Evolutionary conservation across 345 rosid genomes (phyloP), one percentile per base, ranked within the genome.

Genomic region (Atalantia buxifolia): DNA sequence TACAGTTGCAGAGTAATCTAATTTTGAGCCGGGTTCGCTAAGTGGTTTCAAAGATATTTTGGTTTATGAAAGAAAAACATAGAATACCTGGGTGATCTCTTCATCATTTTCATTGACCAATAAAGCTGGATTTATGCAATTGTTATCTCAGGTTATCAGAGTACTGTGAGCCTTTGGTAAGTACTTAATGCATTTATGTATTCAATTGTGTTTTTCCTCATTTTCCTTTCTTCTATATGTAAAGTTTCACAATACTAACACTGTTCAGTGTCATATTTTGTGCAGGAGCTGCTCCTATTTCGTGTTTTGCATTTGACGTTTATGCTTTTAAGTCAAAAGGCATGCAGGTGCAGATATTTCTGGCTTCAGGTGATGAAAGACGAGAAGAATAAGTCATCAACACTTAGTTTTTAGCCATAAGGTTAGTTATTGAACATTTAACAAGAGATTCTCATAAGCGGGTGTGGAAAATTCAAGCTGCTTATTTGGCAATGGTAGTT

Each of bases 201-300:
- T 64, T 63, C 8, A 10, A 22, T 33, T 9, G 9, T 14, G 10
- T 21, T 9, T 45, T 40, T 31, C 27, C 9, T 25, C 50, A 14
- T 59, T 63, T 40, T 16, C 4, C 40, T 28, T 18, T 30, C 48
- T 66, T 57, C 6, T 24, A n/a, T 61, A 4, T 31, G 28, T 27
- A 22, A 24, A 14, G 31, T 14, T 59, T 33, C n/a, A 53, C 30
- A 19, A 36, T 67, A 6, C 24, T 77, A 66, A 75, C 75, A 22
- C n/a, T 45, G 16, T 40, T 38, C 4, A 19, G 16, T 66, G 31
- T 55, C 65, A 28, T 53, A 53, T 31, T n/a, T 31, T 40, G 38
- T 72, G 83, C 86, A 74, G 70, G 56, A 79, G 79, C 60, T 45
- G 61, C 30, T 66, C 60, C 48, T 36, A 13, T 76, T 71, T 73